Base-by-base conservation (phyloP, 768 basidiomycete species). In the Termitomyces sp. region DNA sequence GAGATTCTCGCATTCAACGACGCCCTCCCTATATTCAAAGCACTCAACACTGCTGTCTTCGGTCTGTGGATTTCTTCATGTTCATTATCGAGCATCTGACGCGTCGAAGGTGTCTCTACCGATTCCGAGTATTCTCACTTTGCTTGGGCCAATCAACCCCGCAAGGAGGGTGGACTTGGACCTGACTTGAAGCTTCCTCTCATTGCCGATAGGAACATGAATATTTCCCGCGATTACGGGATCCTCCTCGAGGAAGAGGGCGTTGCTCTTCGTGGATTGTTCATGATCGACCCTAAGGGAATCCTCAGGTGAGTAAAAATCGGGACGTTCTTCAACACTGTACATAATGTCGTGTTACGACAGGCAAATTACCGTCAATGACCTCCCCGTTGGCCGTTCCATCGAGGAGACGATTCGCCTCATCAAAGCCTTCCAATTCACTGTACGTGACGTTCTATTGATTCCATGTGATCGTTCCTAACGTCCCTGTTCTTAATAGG, bases 1-100 rank as follows among this genome's bases (percentile, higher is more conserved):
- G 95, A 96, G 73, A 95, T 97, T 68, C 82, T 95, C 46, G 95
- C 94, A 1, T 97, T 95, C 82, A 94, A 96, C 71, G 90, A 92
- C 59, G 87, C 92, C 9, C 82, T 96, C 32, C 68, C 83, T 51
- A 77, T 81, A 59, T 94, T 96, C 78, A 78, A 84, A 53, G 80
- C 79, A 53, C 75, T 95, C 60, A 83, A 86, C 69, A 86, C 91
- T 27, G 77, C 77, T 38, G 87, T 96, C 43, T 82, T 96, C 60
- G 90, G 91, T 91, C 12, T 40, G 23, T 10, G 23, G 14, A 25
- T 14, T 4, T 25, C 7, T 27, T 34, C 19, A 0, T 5, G n/a
- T 1, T 34, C 5, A 49, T 41, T 7, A 35, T 23, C 10, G 17
- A 43, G 5, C 17, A 42, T 47, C 21, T 44, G 59, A 35, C 27